These are phyloP conservation scores for Asclepias syriaca DNA, from an alignment of 257 asterid genomes.

Conservation along the genomic window DNA sequence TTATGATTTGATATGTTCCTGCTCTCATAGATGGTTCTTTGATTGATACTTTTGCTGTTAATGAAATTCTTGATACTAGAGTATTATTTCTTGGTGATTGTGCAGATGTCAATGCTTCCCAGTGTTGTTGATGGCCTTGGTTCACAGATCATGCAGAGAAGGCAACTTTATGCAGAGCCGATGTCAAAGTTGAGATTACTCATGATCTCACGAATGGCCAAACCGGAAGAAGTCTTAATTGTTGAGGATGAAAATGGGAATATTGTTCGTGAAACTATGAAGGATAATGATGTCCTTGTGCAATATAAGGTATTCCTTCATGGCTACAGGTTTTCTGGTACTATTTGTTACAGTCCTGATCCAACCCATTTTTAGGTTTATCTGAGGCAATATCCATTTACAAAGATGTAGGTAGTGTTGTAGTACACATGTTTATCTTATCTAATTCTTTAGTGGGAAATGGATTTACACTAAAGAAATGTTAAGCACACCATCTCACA, in stretches of 20 bases:
- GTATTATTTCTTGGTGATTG: neutral
- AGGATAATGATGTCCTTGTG: slow-evolving; percentile 94
- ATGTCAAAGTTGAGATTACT: slow-evolving; percentile 90
- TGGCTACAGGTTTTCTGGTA: neutral
- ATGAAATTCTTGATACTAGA: neutral
- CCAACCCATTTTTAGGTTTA: neutral
- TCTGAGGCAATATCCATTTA: neutral
- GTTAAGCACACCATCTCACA: neutral
- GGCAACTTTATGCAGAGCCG: slow-evolving; percentile 80
- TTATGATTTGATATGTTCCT: neutral
- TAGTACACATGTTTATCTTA: neutral
- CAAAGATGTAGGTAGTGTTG: neutral
- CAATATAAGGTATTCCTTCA: slow-evolving; percentile 72
- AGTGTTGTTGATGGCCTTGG: slow-evolving; percentile 78
- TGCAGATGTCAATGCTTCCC: slow-evolving; percentile 52
- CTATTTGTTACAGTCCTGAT: neutral
- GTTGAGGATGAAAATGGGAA: slow-evolving; percentile 99
- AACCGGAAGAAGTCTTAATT: slow-evolving; percentile 97
- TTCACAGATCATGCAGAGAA: slow-evolving; percentile 72
- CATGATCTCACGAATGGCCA: slow-evolving; percentile 99
- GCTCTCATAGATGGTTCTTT: neutral
- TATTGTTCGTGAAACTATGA: slow-evolving; percentile 98
- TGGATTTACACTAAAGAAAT: neutral
- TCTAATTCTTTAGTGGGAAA: neutral
- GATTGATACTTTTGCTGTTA: neutral